Conservation (phyloP, 345 rosid species). For the Streptanthus diversifolius region DNA sequence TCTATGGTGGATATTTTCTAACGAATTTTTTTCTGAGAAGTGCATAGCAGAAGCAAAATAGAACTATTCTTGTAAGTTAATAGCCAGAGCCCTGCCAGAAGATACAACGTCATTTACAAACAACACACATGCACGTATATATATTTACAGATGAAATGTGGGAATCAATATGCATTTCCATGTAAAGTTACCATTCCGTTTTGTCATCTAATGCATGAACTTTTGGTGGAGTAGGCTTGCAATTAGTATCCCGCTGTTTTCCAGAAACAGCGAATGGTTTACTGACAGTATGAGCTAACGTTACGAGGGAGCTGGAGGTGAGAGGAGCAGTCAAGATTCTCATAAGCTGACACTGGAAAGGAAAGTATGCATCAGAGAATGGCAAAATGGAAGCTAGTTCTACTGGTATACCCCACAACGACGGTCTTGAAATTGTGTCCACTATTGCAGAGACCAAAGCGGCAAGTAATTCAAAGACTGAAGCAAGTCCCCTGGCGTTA, state of each 20-base stretch:
- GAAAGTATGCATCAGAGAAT: conserved; percentile 64
- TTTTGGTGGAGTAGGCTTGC: conserved; percentile 29
- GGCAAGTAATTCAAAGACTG: conserved; percentile 50
- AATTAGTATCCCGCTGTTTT: conserved; percentile 17
- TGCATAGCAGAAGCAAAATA: conserved; percentile 60
- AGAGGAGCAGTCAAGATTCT: conserved; percentile 54
- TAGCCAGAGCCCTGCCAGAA: conserved; percentile 69
- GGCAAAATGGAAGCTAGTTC: conserved; percentile 58
- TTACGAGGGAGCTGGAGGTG: conserved; percentile 37
- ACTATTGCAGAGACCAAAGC: conserved; percentile 47
- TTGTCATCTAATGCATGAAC: conserved; percentile 41
- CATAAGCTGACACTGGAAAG: conserved; percentile 39
- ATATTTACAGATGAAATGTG: background rate
- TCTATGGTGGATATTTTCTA: conserved; percentile 12
- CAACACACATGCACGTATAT: background rate
- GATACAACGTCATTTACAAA: background rate
- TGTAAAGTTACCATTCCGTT: conserved; percentile 56
- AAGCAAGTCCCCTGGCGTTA: conserved; percentile 61
- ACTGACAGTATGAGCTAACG: conserved; percentile 41
- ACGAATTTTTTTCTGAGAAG: conserved; percentile 38
- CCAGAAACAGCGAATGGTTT: conserved; percentile 15
- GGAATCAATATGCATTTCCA: background rate
- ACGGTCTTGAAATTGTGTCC: conserved; percentile 60
- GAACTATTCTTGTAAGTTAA: conserved; percentile 79
- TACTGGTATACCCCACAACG: conserved; percentile 60